These are phyloP conservation scores for Russula ochroleuca DNA, from an alignment of 768 basidiomycete species.

Conservation along the genomic window DNA sequence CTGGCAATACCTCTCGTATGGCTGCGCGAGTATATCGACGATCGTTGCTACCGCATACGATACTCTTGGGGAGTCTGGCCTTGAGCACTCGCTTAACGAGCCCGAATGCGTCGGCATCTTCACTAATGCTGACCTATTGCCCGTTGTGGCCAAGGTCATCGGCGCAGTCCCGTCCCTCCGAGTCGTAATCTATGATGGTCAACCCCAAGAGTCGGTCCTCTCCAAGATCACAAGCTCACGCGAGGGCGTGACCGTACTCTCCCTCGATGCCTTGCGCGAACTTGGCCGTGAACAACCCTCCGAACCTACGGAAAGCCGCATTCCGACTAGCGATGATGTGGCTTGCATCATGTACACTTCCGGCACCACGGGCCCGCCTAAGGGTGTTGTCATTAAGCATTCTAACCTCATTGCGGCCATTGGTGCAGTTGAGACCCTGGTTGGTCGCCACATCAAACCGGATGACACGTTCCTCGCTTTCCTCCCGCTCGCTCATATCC, in stretches of 20 bases:
- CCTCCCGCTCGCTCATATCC: conserved; percentile 89
- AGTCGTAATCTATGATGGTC: conserved; percentile 83
- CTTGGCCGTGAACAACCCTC: conserved; percentile 55
- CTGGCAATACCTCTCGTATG: conserved; percentile 87
- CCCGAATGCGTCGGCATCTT: conserved; percentile 81
- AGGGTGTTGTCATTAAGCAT: conserved; percentile 89
- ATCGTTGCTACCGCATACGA: conserved; percentile 95
- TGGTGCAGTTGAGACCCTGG: conserved; percentile 70
- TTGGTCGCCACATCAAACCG: conserved; percentile 58
- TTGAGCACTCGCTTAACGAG: conserved; percentile 86
- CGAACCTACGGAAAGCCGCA: conserved; percentile 48
- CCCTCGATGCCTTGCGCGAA: conserved; percentile 65
- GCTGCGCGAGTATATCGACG: conserved; percentile 70
- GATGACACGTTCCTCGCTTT: conserved; percentile 81
- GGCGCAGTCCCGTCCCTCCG: conserved; percentile 69
- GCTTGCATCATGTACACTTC: conserved; percentile 83
- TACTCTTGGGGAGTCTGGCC: conserved; percentile 84
- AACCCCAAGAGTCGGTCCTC: conserved; percentile 47
- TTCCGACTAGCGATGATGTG: conserved; percentile 48
- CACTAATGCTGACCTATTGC: conserved; percentile 89
- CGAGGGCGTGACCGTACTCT: conserved; percentile 55
- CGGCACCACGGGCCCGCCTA: conserved; percentile 89
- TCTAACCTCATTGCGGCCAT: conserved; percentile 80
- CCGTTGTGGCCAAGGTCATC: conserved; percentile 68
- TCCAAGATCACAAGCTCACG: conserved; percentile 55